phyloP scores from a whole-genome alignment of 2,329 filamentous ascomycete species.

The Penicillium olsonii region DNA sequence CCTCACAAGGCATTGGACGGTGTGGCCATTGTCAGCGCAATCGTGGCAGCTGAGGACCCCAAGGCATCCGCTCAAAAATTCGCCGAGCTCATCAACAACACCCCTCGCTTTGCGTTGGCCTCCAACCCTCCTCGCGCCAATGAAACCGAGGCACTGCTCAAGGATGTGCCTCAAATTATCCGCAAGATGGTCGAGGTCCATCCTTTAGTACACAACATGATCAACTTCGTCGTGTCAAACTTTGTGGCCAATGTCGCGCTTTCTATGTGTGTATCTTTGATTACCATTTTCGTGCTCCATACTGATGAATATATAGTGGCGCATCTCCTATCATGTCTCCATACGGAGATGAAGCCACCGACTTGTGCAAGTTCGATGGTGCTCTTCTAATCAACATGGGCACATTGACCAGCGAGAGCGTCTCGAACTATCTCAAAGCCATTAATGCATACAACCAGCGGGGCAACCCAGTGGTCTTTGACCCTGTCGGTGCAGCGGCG shows the following conservation, averaged over 20 bases:
- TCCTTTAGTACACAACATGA: constrained; percentile 94
- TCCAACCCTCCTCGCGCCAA: constrained; percentile 28
- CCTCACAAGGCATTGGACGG: constrained; percentile 68
- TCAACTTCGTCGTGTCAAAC: constrained; percentile 93
- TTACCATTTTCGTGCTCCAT: background rate
- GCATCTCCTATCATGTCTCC: constrained; percentile 94
- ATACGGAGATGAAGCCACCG: constrained; percentile 76
- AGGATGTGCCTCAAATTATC: constrained; percentile 54
- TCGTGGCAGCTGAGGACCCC: constrained; percentile 72
- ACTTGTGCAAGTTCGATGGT: constrained; percentile 75
- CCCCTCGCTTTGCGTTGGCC: constrained; percentile 37
- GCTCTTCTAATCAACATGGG: constrained; percentile 94
- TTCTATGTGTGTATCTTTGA: constrained; percentile 53
- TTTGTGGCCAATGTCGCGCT: constrained; percentile 90
- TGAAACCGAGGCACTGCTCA: constrained; percentile 31
- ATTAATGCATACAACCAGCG: constrained; percentile 77
- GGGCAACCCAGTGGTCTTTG: constrained; percentile 75
- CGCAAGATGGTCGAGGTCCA: constrained; percentile 61
- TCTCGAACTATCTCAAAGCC: constrained; percentile 71
- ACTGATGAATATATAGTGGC: constrained; percentile 51
- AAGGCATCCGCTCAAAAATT: constrained; percentile 64
- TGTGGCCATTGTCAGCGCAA: constrained; percentile 85
- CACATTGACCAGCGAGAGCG: constrained; percentile 74
- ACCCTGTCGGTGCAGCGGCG: constrained; percentile 88
- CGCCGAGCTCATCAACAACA: constrained; percentile 53